A percentile compares a stretch with the other conserved stretches of the same genome.
Conservation (phyloP, 1,284 basidiomycete species). For the Lignosus rhinocerotis region DNA sequence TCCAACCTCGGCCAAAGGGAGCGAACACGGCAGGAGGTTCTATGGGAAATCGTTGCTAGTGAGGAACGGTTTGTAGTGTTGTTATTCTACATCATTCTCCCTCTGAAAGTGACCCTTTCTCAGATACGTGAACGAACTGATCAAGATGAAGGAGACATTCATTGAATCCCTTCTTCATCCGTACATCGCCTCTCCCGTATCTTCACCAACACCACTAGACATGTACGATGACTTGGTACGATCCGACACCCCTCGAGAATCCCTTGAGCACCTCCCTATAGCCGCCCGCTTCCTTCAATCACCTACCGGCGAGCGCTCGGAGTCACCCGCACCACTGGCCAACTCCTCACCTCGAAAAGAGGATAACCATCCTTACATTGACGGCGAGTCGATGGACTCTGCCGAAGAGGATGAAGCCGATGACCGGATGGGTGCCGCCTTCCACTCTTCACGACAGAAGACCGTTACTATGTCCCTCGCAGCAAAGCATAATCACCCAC, state of each 20-base stretch:
- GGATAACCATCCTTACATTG: constrained; percentile 55
- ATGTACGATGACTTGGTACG: constrained; percentile 56
- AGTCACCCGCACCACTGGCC: constrained; percentile 38
- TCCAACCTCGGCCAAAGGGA: constrained; percentile 91
- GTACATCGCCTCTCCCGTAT: constrained; percentile 54
- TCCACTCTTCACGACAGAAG: constrained; percentile 39
- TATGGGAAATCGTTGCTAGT: constrained; percentile 97
- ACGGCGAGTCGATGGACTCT: constrained; percentile 70
- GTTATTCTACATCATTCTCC: constrained; percentile 4
- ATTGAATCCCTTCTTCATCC: constrained; percentile 89
- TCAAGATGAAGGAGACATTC: constrained; percentile 92
- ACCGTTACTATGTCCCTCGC: constrained; percentile 36
- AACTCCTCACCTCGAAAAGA: constrained; percentile 41
- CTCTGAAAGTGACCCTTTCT: constrained; percentile 15
- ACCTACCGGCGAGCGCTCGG: constrained; percentile 57
- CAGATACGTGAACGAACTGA: constrained; percentile 90
- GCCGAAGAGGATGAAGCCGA: constrained; percentile 69
- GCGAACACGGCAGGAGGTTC: constrained; percentile 92
- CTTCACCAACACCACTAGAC: constrained; percentile 59
- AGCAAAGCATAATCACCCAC: constrained; percentile 67
- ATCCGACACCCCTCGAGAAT: constrained; percentile 63
- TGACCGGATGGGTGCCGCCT: constrained; percentile 53
- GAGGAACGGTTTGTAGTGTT: constrained; percentile 83
- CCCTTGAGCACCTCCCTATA: constrained; percentile 82
- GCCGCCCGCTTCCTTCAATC: constrained; percentile 85